A percentile compares a stretch with the other conserved stretches of the same genome.
These are phyloP conservation scores for Pichia heedii DNA, from an alignment of 805 yeast species.

Conservation along the genomic window DNA sequence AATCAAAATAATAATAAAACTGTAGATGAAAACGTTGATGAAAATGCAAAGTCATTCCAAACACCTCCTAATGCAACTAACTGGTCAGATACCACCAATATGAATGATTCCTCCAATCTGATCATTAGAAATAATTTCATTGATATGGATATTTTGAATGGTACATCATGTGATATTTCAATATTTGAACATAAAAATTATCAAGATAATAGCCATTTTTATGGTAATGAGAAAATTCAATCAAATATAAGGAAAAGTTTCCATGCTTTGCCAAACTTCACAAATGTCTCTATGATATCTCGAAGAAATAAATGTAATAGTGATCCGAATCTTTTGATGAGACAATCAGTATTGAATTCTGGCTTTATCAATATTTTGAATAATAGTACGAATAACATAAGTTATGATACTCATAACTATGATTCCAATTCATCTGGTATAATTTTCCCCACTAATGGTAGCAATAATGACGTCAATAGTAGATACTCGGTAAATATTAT, in stretches of 20 bases:
- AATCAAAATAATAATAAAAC: too few species aligned
- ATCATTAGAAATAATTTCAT: constrained; percentile 5
- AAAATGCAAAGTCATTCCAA: constrained; percentile 17
- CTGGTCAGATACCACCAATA: constrained; percentile 26
- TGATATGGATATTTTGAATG: constrained; percentile 5
- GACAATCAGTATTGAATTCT: neutral
- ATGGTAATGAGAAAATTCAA: too few species aligned
- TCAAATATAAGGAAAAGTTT: constrained; percentile 3
- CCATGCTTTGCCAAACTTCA: neutral
- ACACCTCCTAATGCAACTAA: constrained; percentile 29
- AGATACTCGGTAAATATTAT: constrained; percentile 22
- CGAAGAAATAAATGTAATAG: constrained; percentile 3
- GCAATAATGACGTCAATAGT: neutral
- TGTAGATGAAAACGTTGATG: neutral
- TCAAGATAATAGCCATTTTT: too few species aligned
- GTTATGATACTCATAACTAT: neutral
- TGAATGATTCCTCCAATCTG: constrained; percentile 15
- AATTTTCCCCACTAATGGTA: neutral
- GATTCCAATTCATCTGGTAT: neutral
- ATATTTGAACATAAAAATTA: neutral
- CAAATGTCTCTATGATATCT: neutral
- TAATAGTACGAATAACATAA: neutral
- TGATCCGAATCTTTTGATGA: neutral
- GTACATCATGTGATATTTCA: neutral
- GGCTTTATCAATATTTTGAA: neutral